Evolutionary conservation across 2,329 filamentous ascomycete genomes (phyloP), one percentile per base, ranked within the genome.

Genomic region (Fusarium devonianum): DNA sequence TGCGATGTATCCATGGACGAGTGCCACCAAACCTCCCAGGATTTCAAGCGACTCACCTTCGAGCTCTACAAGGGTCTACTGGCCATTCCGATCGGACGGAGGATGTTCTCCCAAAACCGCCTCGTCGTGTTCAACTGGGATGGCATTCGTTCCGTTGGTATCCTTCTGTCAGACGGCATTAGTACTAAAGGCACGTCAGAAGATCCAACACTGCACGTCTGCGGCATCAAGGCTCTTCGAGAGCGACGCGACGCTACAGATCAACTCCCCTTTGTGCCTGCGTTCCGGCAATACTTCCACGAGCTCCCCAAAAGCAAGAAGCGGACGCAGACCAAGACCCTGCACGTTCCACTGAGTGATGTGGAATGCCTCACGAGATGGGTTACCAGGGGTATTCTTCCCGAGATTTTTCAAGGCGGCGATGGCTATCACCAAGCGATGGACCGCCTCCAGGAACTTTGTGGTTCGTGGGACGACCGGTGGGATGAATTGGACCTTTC

Each of bases 401-500:
- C 84, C 1, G 81, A 84, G 3, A 80, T 84, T 17, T 85, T 84
- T 62, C 70, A 79, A 29, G 75, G 76, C 2, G 78, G 78, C 11
- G 81, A 84, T 0, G 71, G 59, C 3, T 73, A 75, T 41, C 61
- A 70, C 5, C 73, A 71, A 49, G 90, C 88, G 2, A 86, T 89
- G 57, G 84, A 86, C 30, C 83, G 87, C 47, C 78, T 97, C 23
- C 72, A 83, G 12, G 79, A 83, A 17, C 75, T 93, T 12, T 92
- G 87, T 68, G 79, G 79, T 34, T 85, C 85, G 1, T 97, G 93
- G 92, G 83, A 84, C 28, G 77, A 85, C 32, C 78, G 83, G 18
- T 97, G 92, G 89, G 84, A 92, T 46, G 94, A 99, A 73, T 79
- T 90, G 47, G 90, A 95, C 62, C 88, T 94, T 74, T 78, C 79